These are phyloP conservation scores for Anthracocystis panici-leucophaei DNA, from an alignment of 1,284 basidiomycete genomes.

Conservation along the genomic window DNA sequence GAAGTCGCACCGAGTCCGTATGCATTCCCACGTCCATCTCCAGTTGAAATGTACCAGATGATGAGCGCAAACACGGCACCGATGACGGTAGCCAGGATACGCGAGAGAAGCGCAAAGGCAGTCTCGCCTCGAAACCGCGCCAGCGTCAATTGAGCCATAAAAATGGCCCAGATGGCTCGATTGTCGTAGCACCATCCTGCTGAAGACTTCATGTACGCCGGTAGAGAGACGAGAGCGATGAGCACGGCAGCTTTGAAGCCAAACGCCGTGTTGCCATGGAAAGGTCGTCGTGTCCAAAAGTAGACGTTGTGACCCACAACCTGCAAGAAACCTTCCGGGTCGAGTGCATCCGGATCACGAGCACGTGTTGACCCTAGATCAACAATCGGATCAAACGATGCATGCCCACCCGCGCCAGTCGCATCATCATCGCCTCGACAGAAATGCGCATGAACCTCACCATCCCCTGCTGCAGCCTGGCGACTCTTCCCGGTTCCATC, in stretches of 20 bases:
- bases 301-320: slow-evolving; percentile 53
- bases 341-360: slow-evolving; percentile 81
- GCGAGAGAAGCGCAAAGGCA: slow-evolving; percentile 55
- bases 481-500: slow-evolving; percentile 4
- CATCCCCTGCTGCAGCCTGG: neutral
- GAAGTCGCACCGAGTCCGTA: slow-evolving; percentile 81
- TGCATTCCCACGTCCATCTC: slow-evolving; percentile 73
- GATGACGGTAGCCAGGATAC: slow-evolving; percentile 57
- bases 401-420: neutral
- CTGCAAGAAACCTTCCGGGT: slow-evolving; percentile 71
- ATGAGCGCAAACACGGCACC: slow-evolving; percentile 76
- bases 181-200: slow-evolving; percentile 64
- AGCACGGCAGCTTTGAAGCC: slow-evolving; percentile 83
- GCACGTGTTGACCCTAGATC: slow-evolving; percentile 73
- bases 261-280: slow-evolving; percentile 74
- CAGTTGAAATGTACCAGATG: slow-evolving; percentile 77
- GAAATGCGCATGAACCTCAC: slow-evolving; percentile 25
- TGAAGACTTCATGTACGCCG: slow-evolving; percentile 53
- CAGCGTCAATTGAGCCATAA: slow-evolving; percentile 67
- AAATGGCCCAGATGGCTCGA: slow-evolving; percentile 64
- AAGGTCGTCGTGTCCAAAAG: slow-evolving; percentile 45
- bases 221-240: slow-evolving; percentile 72
- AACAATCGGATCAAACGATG: slow-evolving; percentile 30
- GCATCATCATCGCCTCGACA: neutral
- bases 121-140: slow-evolving; percentile 65